Percentiles rank a stretch among this genome's conserved stretches.
phyloP scores from a whole-genome alignment of 177 flowering plant species.

The Tripterygium wilfordii region DNA sequence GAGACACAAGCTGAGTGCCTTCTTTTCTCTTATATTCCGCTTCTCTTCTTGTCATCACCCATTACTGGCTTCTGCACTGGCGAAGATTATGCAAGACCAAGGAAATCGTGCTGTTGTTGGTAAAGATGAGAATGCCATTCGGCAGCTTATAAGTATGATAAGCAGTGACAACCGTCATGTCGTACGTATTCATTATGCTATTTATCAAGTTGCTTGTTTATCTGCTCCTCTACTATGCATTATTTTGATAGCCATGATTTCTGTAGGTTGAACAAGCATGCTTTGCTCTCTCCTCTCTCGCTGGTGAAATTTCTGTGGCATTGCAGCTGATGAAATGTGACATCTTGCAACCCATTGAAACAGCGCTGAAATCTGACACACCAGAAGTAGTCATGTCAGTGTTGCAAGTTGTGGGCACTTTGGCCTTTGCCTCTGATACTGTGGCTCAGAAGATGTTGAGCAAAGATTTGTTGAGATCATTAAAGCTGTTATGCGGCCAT shows the following conservation, averaged over 20 bases:
- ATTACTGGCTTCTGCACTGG: conserved; percentile 89
- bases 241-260: conserved; percentile 3
- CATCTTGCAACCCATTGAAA: conserved; percentile 88
- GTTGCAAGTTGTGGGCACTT: conserved; percentile 71
- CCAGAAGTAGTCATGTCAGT: conserved; percentile 81
- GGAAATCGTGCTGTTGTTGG: conserved; percentile 77
- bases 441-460: conserved; percentile 88
- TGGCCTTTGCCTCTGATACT: conserved; percentile 82
- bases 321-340: conserved; percentile 93
- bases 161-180: conserved; percentile 94
- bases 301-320: conserved; percentile 85
- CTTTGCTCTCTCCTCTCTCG: conserved; percentile 84
- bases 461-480: conserved; percentile 76
- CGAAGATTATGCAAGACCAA: conserved; percentile 92
- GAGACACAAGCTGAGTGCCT: conserved; percentile 91
- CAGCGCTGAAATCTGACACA: conserved; percentile 55
- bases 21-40: conserved; percentile 95
- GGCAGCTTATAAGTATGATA: conserved; percentile 98
- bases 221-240: neutral
- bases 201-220: neutral
- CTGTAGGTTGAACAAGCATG: conserved; percentile 95
- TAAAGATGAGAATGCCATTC: conserved; percentile 96
- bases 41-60: conserved; percentile 99
- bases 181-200: conserved; percentile 45
- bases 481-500: conserved; percentile 78